Conservation (phyloP, 2,329 filamentous ascomycete species). For the Xylariaceae sp. region DNA sequence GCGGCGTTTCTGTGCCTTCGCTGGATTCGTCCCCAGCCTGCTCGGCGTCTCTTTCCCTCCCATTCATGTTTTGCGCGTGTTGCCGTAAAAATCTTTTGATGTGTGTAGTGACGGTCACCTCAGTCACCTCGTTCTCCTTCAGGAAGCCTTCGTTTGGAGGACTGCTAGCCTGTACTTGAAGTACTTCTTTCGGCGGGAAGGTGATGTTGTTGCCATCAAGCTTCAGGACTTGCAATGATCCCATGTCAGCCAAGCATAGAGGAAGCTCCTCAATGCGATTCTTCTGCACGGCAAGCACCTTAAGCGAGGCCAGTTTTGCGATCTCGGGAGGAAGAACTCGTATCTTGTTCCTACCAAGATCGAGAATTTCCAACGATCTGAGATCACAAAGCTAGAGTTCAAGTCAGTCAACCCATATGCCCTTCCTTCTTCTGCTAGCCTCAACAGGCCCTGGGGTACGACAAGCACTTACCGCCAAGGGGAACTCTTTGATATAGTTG, state of each 20-base stretch:
- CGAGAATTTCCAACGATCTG: constrained; percentile 81
- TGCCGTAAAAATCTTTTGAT: constrained; percentile 56
- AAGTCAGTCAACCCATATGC: constrained; percentile 10
- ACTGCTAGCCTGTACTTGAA: constrained; percentile 50
- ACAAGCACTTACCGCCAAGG: constrained; percentile 39
- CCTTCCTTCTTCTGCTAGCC: background rate
- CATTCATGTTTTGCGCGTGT: constrained; percentile 37
- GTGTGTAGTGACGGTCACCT: constrained; percentile 51
- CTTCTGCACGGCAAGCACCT: constrained; percentile 80
- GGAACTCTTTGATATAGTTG: constrained; percentile 62
- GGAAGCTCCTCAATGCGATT: constrained; percentile 84
- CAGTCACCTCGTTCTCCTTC: constrained; percentile 58
- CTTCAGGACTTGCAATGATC: constrained; percentile 79
- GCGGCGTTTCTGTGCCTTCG: constrained; percentile 74
- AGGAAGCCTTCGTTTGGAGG: constrained; percentile 47
- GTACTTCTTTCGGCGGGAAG: constrained; percentile 66
- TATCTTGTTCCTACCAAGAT: constrained; percentile 84
- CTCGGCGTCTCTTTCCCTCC: constrained; percentile 44
- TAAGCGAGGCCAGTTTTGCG: constrained; percentile 71
- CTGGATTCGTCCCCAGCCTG: constrained; percentile 55
- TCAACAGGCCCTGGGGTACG: background rate
- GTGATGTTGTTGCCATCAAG: constrained; percentile 80
- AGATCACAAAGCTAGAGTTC: constrained; percentile 71
- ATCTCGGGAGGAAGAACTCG: constrained; percentile 71
- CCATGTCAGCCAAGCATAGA: constrained; percentile 80